A percentile compares a stretch with the other conserved stretches of the same genome.
These are phyloP conservation scores for Umbelopsis sp. DNA, from an alignment of 192 early-diverging fungal species.

Conservation along the genomic window DNA sequence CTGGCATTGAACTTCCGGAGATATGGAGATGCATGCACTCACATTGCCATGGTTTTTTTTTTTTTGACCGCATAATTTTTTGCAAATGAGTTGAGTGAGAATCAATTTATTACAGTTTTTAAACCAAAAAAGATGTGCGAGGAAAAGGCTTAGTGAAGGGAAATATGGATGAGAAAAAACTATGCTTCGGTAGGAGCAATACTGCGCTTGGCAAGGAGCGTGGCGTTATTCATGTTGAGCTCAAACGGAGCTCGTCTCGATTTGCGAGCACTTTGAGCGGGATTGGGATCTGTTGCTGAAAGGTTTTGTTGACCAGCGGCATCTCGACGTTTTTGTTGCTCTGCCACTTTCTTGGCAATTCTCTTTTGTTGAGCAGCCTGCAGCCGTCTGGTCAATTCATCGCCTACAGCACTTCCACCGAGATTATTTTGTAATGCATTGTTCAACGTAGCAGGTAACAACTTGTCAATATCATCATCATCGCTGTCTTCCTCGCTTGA, in stretches of 20 bases:
- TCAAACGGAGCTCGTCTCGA: slow-evolving; percentile 40
- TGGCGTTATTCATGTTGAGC: slow-evolving; percentile 36
- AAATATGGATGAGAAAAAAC: background rate
- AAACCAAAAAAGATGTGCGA: background rate
- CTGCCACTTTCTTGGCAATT: background rate
- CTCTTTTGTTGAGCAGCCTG: slow-evolving; percentile 36
- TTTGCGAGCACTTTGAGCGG: slow-evolving; percentile 5
- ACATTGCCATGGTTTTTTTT: too few relatives aligned
- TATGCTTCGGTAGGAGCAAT: slow-evolving; percentile 1
- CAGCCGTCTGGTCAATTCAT: slow-evolving; percentile 25
- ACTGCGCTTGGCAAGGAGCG: slow-evolving; percentile 35
- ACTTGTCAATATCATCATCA: slow-evolving; percentile 20
- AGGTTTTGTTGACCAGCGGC: background rate
- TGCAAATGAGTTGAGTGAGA: too few relatives aligned
- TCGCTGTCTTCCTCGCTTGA: slow-evolving; percentile 18
- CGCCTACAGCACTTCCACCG: background rate
- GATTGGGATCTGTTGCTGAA: background rate
- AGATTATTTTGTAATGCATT: background rate
- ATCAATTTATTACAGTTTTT: background rate
- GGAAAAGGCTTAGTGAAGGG: background rate
- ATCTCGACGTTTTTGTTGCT: background rate
- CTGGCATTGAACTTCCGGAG: too few relatives aligned
- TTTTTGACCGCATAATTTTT: too few relatives aligned
- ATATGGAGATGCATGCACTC: too few relatives aligned
- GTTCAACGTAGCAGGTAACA: background rate